Base-by-base conservation (phyloP, 2,329 filamentous ascomycete genomes). In the Pseudocercospora crystallina region DNA sequence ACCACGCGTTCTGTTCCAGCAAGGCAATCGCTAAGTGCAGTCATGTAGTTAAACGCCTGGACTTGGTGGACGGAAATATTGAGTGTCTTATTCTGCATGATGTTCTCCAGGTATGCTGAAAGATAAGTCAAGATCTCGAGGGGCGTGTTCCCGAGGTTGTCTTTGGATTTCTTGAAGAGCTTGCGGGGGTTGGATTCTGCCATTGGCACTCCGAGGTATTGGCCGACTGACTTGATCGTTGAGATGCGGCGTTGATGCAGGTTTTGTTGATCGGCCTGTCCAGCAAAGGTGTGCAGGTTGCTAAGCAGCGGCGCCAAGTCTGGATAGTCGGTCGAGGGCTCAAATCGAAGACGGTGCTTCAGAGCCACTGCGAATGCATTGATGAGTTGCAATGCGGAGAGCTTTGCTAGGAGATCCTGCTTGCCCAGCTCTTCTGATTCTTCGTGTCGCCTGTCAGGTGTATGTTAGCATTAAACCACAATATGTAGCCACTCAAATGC, bases 331-430 rank as follows among this genome's bases (percentile, higher is more conserved):
- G 85, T 83, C 61, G 87, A 89, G 1, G 89, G 89, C 67, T 95
- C 89, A 67, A 92, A 92, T 30, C 89, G 87, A 30, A 95, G 80
- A 62, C 84, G 85, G 71, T 94, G 89, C 73, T 92, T 92, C 52
- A 95, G 76, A 1, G 89, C 73, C 13, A 88, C 77, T n/a, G 87
- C 80, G 61, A 88, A 94, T 2, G 88, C 86, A 26, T 89, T 80
- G 56, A 94, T 78, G 5, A 94, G 77, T 66, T 94, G 92, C 69
- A 94, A 81, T 5, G 83, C 83, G 12, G 84, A 84, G 71, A 89
- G 66, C 70, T 92, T 92, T 47, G 76, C 79, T 10, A 94, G 75
- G 1, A 90, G 63, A 58, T 86, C 84, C 37, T 86, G 77, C 62
- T 89, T 89, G 14, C 78, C 77, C 8, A 75, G 47, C 17, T 65